These are phyloP conservation scores for Pseudoperonospora humuli DNA, from an alignment of 352 stramenopile genomes.

Conservation along the genomic window DNA sequence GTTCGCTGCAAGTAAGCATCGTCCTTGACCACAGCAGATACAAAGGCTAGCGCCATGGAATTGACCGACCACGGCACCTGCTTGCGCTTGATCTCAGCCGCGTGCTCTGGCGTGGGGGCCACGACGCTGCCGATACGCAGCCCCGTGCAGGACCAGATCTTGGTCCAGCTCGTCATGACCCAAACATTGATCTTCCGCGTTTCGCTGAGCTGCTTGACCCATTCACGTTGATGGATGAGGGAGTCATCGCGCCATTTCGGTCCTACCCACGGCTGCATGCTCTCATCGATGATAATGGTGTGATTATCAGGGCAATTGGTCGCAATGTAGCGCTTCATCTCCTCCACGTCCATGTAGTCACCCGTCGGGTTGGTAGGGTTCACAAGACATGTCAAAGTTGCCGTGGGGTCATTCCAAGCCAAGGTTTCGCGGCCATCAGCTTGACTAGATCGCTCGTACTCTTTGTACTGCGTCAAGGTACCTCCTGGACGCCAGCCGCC, in stretches of 20 bases:
- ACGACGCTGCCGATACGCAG: constrained; percentile 85
- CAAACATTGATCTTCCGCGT: constrained; percentile 82
- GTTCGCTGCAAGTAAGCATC: constrained; percentile 72
- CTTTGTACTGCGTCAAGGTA: constrained; percentile 81
- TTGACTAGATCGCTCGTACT: constrained; percentile 82
- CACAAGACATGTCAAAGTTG: constrained; percentile 79
- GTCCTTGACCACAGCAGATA: constrained; percentile 78
- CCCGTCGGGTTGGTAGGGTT: constrained; percentile 88
- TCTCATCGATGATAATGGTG: constrained; percentile 89
- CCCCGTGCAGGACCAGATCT: constrained; percentile 90
- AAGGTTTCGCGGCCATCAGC: constrained; percentile 74
- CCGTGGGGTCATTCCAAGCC: constrained; percentile 59
- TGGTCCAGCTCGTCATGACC: constrained; percentile 90
- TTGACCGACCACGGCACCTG: constrained; percentile 90
- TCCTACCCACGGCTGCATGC: constrained; percentile 87
- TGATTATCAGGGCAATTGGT: constrained; percentile 73
- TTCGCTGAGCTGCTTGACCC: constrained; percentile 63
- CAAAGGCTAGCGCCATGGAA: constrained; percentile 83
- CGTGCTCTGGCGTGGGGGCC: constrained; percentile 66
- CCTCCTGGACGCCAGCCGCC: constrained; percentile 68
- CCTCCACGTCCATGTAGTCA: constrained; percentile 76
- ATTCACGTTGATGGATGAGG: constrained; percentile 83
- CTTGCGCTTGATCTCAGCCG: constrained; percentile 83
- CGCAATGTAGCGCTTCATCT: constrained; percentile 87
- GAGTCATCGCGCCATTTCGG: constrained; percentile 78